phyloP scores from a whole-genome alignment of 495 filamentous ascomycete species.

The Aspergillus cristatus region DNA sequence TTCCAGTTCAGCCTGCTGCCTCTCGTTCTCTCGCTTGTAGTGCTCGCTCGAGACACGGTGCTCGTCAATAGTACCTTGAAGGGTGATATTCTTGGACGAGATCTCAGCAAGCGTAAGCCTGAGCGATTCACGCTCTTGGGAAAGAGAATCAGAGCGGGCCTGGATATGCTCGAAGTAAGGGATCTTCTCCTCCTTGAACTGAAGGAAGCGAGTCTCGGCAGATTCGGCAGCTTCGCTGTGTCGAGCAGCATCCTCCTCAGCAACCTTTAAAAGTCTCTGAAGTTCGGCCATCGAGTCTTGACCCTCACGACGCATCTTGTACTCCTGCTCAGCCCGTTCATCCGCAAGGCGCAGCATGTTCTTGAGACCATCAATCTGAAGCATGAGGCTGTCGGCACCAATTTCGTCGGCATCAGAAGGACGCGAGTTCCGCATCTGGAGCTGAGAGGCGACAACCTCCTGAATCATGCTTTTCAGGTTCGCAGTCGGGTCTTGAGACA shows the following conservation, averaged over 20 bases:
- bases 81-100: slow-evolving; percentile 44
- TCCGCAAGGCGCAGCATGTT: slow-evolving; percentile 43
- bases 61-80: slow-evolving; percentile 52
- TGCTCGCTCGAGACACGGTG: slow-evolving; percentile 48
- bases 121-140: slow-evolving; percentile 53
- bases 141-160: slow-evolving; percentile 53
- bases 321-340: slow-evolving; percentile 49
- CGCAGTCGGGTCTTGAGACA: slow-evolving; percentile 28
- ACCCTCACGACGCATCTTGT: slow-evolving; percentile 53
- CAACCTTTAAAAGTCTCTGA: slow-evolving; percentile 59
- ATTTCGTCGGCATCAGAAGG: slow-evolving; percentile 37
- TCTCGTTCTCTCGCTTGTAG: slow-evolving; percentile 40
- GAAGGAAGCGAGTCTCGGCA: slow-evolving; percentile 45
- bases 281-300: slow-evolving; percentile 67
- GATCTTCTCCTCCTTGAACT: slow-evolving; percentile 45
- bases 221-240: slow-evolving; percentile 62
- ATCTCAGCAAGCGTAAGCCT: slow-evolving; percentile 58
- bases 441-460: slow-evolving; percentile 34
- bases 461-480: slow-evolving; percentile 39
- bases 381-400: slow-evolving; percentile 41
- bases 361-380: slow-evolving; percentile 45
- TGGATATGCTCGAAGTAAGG: slow-evolving; percentile 39
- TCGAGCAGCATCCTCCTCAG: slow-evolving; percentile 61
- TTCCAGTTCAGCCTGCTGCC: slow-evolving; percentile 43
- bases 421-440: slow-evolving; percentile 21